Evolutionary conservation across 2,329 filamentous ascomycete genomes (phyloP), one percentile per base, ranked within the genome.

Genomic region (Esteya vermicola): DNA sequence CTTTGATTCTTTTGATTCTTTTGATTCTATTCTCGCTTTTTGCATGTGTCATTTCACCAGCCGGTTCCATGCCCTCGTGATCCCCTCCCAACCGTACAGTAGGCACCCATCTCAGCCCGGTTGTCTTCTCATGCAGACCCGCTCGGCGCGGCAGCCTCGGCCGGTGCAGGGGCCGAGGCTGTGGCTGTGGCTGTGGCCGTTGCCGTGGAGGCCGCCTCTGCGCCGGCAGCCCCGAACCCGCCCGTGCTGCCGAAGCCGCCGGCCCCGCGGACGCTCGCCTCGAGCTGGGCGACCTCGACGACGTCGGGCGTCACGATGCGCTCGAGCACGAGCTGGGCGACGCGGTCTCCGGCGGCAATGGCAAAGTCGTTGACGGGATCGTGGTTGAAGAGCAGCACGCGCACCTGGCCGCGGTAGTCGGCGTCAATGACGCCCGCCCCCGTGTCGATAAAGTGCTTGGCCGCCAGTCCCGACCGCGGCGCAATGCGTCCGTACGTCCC

Each of bases 381-480:
- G 59, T 93, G 80, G 65, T 98, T 98, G 61, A 96, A 96, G 39
- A 98, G 74, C 49, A 98, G 70, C 21, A 98, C 82, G 68, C 93
- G 94, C 53, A 98, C 81, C 50, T 83, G 83, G 18, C 91, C 91
- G 27, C 91, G 75, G 67, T 98, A 98, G 62, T 98, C 91, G 26
- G 89, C 88, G 60, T 98, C 91, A 52, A 98, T 96, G 48, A 98
- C 91, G 40, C 91, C 91, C 0, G 91, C 91, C 46, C 93, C 86
- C 0, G 84, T 91, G 59, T 95, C 86, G 57, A 98, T 96, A 63
- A 88, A 91, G 65, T 96, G 78, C 67, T 98, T 98, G 45, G 78
- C 70, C 3, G 89, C 89, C 27, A 94, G 78, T 36, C 86, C 86
- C n/a, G 84, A 91, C 48, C 88, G 82, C 9, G 88, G 88, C 4